Evolutionary conservation across 1,139 yeast species (phyloP), one percentile per base, ranked within the genome.

Genomic region (Hyphopichia burtonii): DNA sequence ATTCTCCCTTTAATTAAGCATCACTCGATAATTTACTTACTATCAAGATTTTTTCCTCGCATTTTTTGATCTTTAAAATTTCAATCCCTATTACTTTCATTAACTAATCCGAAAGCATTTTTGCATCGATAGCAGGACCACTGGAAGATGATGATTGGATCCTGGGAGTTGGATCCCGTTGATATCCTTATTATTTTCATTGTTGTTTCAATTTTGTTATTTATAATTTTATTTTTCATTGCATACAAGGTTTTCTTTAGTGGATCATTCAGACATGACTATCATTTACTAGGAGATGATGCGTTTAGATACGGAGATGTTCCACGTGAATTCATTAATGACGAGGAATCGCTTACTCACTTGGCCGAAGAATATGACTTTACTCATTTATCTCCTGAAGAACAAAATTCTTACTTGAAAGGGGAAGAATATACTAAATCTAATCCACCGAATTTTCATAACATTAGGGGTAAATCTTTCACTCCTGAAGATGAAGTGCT

Each of bases 281-380:
- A 57, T 36, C 44, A 50, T 4, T 45, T 52, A 12, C 46, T 59
- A 17, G 56, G 56, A 8, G 48, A 56, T 20, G 59, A 56, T 25
- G 41, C 45, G 14, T 46, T 49, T 39, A 55, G 56, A 3, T 48
- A 50, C 8, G 46, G 46, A 30, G 59, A 63, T 34, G 57, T 69
- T 4, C 75, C 74, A 4, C 56, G 60, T 30, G 78, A 68, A 44
- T 72, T 67, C 45, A 52, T 72, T 19, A 70, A 71, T 48, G 77
- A 72, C 48, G 75, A 71, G 41, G 76, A 71, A 47, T 50, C 71
- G 3, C 53, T 72, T 33, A 45, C 44, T 10, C 63, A 61, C 16
- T 56, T 73, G 40, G 67, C 71, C 1, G 67, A 69, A 19, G 69
- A 68, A 37, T 71, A 54, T 47, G 74, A 70, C 43, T 71, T 63